Conservation (phyloP, 257 asterid species). For the Nicotiana otophora region DNA sequence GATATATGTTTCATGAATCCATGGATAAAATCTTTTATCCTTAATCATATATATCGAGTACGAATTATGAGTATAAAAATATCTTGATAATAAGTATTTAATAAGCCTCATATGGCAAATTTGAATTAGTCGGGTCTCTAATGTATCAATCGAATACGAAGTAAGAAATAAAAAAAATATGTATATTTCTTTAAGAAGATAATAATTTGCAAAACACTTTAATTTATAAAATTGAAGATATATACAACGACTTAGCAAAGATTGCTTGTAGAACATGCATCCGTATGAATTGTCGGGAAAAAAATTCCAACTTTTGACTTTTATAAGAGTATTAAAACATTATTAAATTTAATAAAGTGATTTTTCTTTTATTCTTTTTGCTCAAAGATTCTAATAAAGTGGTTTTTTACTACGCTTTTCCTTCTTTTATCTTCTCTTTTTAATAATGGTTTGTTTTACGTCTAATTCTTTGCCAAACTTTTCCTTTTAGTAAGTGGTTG, state of each 20-base stretch:
- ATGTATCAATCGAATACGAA: too few relatives aligned
- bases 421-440: neutral
- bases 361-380: neutral
- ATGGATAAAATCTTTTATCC: too few relatives aligned
- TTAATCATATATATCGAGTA: accelerated
- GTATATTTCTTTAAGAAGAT: too few relatives aligned
- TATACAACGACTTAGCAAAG: neutral
- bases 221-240: neutral
- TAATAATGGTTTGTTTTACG: neutral
- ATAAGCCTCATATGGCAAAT: too few relatives aligned
- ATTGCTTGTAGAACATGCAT: neutral
- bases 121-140: too few relatives aligned
- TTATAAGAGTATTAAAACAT: neutral
- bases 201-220: neutral
- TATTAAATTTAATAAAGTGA: neutral
- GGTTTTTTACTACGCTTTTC: neutral
- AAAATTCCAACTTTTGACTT: neutral
- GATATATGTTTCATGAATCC: too few relatives aligned
- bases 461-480: neutral
- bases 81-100: too few relatives aligned
- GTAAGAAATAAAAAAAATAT: too few relatives aligned
- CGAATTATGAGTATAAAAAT: too few relatives aligned
- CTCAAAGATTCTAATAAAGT: neutral
- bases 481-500: neutral
- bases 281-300: neutral